phyloP scores from a whole-genome alignment of 768 basidiomycete genomes.

The Russula virescens region DNA sequence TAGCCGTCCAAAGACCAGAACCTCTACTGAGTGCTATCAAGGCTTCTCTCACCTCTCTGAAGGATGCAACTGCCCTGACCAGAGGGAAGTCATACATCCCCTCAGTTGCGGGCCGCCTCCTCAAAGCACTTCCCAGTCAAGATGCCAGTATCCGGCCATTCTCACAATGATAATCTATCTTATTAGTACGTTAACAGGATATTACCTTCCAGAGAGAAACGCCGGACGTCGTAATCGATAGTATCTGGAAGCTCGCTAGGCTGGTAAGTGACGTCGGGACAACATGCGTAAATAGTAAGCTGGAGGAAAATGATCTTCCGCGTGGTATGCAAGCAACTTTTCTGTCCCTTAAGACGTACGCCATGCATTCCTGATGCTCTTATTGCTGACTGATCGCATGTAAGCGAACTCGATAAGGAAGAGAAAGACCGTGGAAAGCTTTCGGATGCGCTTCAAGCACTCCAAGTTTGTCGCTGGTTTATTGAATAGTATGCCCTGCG shows the following conservation, averaged over 20 bases:
- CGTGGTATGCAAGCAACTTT: background rate
- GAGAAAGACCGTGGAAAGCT: background rate
- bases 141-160: background rate
- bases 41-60: background rate
- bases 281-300: background rate
- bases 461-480: too few species aligned
- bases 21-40: too few species aligned
- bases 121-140: background rate
- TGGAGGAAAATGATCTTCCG: background rate
- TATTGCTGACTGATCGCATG: background rate
- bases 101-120: background rate
- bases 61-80: too few species aligned
- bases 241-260: background rate
- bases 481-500: background rate
- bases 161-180: background rate
- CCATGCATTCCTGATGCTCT: background rate
- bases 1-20: too few species aligned
- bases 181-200: background rate
- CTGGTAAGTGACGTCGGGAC: background rate
- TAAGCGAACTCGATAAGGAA: background rate
- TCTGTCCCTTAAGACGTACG: background rate
- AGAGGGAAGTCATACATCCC: background rate
- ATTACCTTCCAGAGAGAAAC: background rate
- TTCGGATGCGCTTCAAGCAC: too few species aligned
- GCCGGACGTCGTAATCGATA: background rate